Evolutionary conservation across 176 grass and related monocot genomes (phyloP).

Genomic region (Juncus effusus): DNA sequence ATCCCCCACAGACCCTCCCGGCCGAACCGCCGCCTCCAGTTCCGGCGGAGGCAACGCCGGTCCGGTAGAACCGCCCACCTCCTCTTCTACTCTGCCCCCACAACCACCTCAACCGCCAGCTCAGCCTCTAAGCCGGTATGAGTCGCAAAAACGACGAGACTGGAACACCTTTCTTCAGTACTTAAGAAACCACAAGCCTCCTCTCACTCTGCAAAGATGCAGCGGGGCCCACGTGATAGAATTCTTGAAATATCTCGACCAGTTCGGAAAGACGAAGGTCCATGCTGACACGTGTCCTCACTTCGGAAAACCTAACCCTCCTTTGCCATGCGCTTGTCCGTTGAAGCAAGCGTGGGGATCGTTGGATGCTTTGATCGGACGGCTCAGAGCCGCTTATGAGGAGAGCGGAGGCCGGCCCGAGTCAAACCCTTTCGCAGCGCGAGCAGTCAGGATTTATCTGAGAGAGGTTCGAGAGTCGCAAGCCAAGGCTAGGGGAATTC

Average conservation of each 20-base stretch:
- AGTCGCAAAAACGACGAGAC: constrained; percentile 90
- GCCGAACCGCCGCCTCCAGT: not conserved
- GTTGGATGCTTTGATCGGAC: constrained; percentile 82
- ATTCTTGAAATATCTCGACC: constrained; percentile 82
- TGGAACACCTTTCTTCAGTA: constrained; percentile 98
- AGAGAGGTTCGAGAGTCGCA: constrained; percentile 75
- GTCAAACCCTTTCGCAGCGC: constrained; percentile 71
- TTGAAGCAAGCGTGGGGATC: constrained; percentile 87
- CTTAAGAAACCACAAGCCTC: constrained; percentile 80
- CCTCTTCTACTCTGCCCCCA: constrained; percentile 12
- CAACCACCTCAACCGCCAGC: constrained; percentile 32
- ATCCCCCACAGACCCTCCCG: constrained; percentile 32
- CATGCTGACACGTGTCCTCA: constrained; percentile 64
- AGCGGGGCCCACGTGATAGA: constrained; percentile 77
- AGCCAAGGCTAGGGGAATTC: constrained; percentile 75
- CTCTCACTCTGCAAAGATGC: constrained; percentile 64
- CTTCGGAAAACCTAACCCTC: constrained; percentile 67
- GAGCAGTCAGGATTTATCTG: constrained; percentile 68
- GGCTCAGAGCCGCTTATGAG: constrained; percentile 87
- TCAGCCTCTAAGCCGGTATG: constrained; percentile 60
- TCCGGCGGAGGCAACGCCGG: not conserved
- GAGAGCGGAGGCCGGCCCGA: constrained; percentile 75
- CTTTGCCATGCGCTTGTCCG: constrained; percentile 55
- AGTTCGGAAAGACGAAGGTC: constrained; percentile 95
- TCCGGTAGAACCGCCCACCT: constrained; percentile 20